Percentiles rank a stretch among this genome's conserved stretches.
Evolutionary conservation across 2,329 filamentous ascomycete species (phyloP).

Genomic region (Curvularia eragrostidis): DNA sequence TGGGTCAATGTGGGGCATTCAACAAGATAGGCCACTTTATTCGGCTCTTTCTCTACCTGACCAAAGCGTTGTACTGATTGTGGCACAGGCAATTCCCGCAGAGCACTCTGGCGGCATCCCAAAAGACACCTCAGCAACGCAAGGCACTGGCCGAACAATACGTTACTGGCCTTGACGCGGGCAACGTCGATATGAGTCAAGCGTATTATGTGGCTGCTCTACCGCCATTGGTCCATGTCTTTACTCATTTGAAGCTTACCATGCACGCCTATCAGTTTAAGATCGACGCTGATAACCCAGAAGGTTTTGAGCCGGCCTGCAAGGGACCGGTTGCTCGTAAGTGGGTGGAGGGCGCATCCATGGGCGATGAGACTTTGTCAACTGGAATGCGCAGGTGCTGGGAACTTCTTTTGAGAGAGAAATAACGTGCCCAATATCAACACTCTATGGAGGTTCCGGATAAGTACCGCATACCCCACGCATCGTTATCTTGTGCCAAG

Average conservation of each 20-base stretch:
- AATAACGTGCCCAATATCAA: not conserved
- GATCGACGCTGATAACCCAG: conserved; percentile 21
- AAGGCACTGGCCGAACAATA: conserved; percentile 33
- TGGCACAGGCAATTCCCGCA: conserved; percentile 45
- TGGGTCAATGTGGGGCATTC: conserved; percentile 3
- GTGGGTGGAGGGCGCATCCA: conserved; percentile 40
- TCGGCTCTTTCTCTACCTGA: conserved; percentile 2
- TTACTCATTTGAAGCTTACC: conserved; percentile 45
- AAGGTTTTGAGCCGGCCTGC: conserved; percentile 18
- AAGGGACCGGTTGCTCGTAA: conserved; percentile 31
- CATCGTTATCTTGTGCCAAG: conserved; percentile 43
- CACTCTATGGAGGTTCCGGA: not conserved
- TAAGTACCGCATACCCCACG: conserved; percentile 19
- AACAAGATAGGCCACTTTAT: conserved; percentile 7
- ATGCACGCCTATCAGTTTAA: conserved; percentile 44
- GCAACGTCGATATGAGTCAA: conserved; percentile 23
- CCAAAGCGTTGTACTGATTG: conserved; percentile 16
- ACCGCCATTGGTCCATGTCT: conserved; percentile 43
- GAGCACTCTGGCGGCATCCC: conserved; percentile 24
- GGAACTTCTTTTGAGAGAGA: conserved; percentile 28
- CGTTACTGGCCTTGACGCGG: conserved; percentile 26
- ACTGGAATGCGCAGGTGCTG: conserved; percentile 50
- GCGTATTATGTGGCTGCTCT: conserved; percentile 29
- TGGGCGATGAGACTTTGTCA: conserved; percentile 45
- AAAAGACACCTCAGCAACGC: conserved; percentile 29